Base-by-base conservation (phyloP, 176 grass and related monocot genomes). In the Oryza longistaminata region DNA sequence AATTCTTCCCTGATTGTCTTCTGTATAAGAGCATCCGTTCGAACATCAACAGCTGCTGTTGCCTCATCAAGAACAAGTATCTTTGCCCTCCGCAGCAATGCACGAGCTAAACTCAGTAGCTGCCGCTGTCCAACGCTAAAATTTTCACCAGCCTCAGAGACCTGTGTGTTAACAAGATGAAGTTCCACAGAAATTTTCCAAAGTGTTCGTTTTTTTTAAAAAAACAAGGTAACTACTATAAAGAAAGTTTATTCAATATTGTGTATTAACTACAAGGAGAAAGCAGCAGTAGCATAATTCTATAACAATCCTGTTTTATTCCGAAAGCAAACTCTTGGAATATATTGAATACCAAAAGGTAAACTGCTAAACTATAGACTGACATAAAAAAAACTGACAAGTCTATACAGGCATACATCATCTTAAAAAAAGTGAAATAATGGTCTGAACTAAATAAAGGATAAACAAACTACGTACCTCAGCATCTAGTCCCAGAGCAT, bases 21-120 rank as follows among this genome's bases (percentile, higher is more conserved):
- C 83, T 96, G 96, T 80, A 99, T 99, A 86, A 99, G 93, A 82
- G 96, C 93, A 92, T 99, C 96, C 39, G 93, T 99, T 81, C 88
- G 87, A 70, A 99, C 93, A 89, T 99, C 96, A 92, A 99, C 96
- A 64, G 93, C 93, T 70, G 96, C 96, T 33, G 96, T 99, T 11
- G 96, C 96, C 86, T 99, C 96, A 83, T 99, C 96, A 72, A 99
- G 93, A 85, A 99, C 96, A 44, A 99, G 93, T 87, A 99, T 99
- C 82, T 99, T 99, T 4, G 91, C 90, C 82, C 96, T 93, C 83
- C 93, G 88, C 71, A 99, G 79, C 78, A 99, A 92, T 12, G 96
- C 96, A 83, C 96, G 96, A 70, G 96, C 85, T 77, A 99, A 82
- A 89, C 96, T 99, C 43, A 99, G 82, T 64, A 99, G 74, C 69